Evolutionary conservation across 1,284 basidiomycete species (phyloP), one percentile per base, ranked within the genome.

Genomic region (Austroboletus novae-zelandiae): DNA sequence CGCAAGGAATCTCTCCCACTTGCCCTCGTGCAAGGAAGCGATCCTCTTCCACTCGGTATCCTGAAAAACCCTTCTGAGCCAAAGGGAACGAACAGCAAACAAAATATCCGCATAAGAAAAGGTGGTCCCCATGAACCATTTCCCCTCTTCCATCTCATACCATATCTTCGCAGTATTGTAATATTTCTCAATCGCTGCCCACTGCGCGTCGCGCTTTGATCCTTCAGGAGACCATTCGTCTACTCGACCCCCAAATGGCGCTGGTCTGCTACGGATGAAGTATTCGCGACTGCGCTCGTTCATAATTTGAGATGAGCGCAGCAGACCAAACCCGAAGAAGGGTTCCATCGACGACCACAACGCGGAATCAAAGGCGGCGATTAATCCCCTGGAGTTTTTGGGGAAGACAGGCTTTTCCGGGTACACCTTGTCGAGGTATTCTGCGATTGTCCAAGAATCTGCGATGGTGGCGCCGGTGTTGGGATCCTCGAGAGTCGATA

Each of bases 401-500:
- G 72, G 73, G 40, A 79, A 64, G 14, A 75, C 49, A 0, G 68
- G 71, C 3, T 68, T 70, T 27, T 69, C 60, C 0, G 74, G 72
- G 53, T 77, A 77, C 15, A 69, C 68, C 43, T 62, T 57, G 50
- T 80, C 77, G 25, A 80, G 69, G 50, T 77, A 79, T 32, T 67
- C 61, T 0, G 74, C 67, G 37, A 77, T 77, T 27, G 51, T 52
- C 39, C 57, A 59, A 3, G 72, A 76, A 45, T 74, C 71, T 25
- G 64, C 61, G 39, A 77, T 43, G 30, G 64, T 44, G 6, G 56
- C 62, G 2, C 67, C 62, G n/a, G 68, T 70, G 29, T 62, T 61
- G 18, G 61, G 61, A 37, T 73, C 67, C 29, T 57, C 53, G 43
- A 66, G 61, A 11, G 68, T 64, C 20, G 73, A 75, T 13, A 73